These are phyloP conservation scores for Bombardia bombarda DNA, from an alignment of 495 filamentous ascomycete species.

Conservation along the genomic window DNA sequence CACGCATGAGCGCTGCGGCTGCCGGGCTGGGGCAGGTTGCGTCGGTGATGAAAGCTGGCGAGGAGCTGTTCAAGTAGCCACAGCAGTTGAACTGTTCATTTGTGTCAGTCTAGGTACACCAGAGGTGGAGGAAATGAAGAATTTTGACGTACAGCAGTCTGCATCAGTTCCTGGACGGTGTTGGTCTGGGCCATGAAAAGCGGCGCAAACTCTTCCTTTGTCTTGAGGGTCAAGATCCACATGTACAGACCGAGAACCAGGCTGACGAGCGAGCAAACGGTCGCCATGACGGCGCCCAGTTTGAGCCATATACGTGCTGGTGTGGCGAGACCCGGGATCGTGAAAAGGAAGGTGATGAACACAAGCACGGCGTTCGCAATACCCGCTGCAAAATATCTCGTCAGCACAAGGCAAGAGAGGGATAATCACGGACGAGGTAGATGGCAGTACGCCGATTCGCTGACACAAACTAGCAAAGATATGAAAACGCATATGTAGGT, in stretches of 20 bases:
- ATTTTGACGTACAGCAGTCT: slow-evolving; percentile 47
- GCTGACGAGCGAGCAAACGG: slow-evolving; percentile 54
- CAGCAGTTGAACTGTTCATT: slow-evolving; percentile 59
- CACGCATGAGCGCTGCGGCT: slow-evolving; percentile 54
- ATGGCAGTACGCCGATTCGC: too few relatives aligned
- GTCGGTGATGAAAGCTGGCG: slow-evolving; percentile 56
- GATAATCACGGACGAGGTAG: too few relatives aligned
- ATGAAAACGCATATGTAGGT: too few relatives aligned
- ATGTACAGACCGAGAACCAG: slow-evolving; percentile 56
- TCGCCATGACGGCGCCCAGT: slow-evolving; percentile 49
- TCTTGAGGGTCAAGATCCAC: slow-evolving; percentile 63
- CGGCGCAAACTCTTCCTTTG: slow-evolving; percentile 44
- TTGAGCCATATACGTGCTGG: slow-evolving; percentile 51
- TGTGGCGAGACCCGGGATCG: slow-evolving; percentile 54
- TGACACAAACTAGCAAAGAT: too few relatives aligned
- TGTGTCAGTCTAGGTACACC: slow-evolving; percentile 17
- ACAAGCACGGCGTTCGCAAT: slow-evolving; percentile 59
- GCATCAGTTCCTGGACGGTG: slow-evolving; percentile 51
- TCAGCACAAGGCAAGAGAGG: too few relatives aligned
- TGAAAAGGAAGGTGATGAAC: slow-evolving; percentile 46
- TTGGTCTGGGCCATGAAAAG: slow-evolving; percentile 48
- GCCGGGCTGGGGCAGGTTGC: slow-evolving; percentile 51
- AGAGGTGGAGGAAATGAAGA: background rate
- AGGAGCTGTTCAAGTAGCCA: slow-evolving; percentile 60
- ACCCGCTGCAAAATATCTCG: slow-evolving; percentile 35